phyloP scores from a whole-genome alignment of 2,329 filamentous ascomycete genomes.

The Xylariaceae sp. region DNA sequence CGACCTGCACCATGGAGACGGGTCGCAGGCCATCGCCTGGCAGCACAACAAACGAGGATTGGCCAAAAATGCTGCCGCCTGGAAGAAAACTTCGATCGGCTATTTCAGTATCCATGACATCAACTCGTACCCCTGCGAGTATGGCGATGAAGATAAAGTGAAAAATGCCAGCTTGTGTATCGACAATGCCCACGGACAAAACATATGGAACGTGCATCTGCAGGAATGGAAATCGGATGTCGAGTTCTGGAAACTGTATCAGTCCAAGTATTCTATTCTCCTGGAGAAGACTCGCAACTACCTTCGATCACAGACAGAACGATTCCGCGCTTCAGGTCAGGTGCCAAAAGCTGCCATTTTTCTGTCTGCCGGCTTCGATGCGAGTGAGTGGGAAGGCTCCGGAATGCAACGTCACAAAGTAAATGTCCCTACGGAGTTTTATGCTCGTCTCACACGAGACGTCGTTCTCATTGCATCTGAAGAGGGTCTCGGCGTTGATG shows the following conservation, averaged over 20 bases:
- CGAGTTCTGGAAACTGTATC: constrained; percentile 89
- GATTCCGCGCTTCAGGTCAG: constrained; percentile 55
- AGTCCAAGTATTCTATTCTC: constrained; percentile 69
- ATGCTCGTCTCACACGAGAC: constrained; percentile 84
- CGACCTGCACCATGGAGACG: constrained; percentile 87
- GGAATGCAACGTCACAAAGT: constrained; percentile 96
- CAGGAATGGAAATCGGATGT: constrained; percentile 77
- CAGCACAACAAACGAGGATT: constrained; percentile 74
- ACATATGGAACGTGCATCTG: constrained; percentile 92
- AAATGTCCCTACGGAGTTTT: constrained; percentile 95
- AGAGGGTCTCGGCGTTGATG: constrained; percentile 71
- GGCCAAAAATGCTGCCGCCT: constrained; percentile 66
- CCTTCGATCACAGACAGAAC: constrained; percentile 67
- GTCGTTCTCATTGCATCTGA: constrained; percentile 79
- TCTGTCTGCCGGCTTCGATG: constrained; percentile 93
- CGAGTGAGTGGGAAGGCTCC: constrained; percentile 86
- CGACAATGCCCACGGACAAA: constrained; percentile 90
- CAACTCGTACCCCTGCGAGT: constrained; percentile 96
- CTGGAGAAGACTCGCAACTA: constrained; percentile 78
- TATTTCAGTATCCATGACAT: constrained; percentile 98
- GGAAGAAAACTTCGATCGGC: constrained; percentile 83
- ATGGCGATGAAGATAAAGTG: constrained; percentile 88
- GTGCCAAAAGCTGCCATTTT: constrained; percentile 83
- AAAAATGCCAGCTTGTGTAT: constrained; percentile 92
- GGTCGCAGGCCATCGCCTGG: constrained; percentile 94